Evolutionary conservation across 352 stramenopile genomes (phyloP), one percentile per base, ranked within the genome.

Genomic region (Phytophthora hibernalis): DNA sequence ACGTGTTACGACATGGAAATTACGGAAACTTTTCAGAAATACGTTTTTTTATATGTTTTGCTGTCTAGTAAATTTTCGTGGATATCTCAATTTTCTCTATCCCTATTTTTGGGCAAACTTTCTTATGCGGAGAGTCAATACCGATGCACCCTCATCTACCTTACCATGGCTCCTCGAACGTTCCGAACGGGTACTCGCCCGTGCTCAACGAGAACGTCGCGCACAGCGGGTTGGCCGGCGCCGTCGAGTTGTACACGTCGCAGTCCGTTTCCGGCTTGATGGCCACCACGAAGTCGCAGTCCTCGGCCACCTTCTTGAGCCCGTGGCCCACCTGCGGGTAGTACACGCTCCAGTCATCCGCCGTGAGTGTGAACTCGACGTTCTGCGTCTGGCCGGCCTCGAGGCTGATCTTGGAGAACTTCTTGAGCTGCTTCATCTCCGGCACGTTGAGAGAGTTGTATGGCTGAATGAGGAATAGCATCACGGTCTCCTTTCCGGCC

Each of bases 231-330:
- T 74, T 73, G 20, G 65, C 57, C 15, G 43, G 20, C 30, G 51
- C 50, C 30, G 40, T 52, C 54, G 43, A 38, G 61, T 61, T 65
- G 65, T 84, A 78, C 24, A 82, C 70, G 35, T 80, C 61, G 40
- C 79, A 86, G 44, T 76, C 62, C 12, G 78, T 90, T 53, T 87
- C 77, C n/a, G 76, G 74, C 56, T 87, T 87, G 70, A 91, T 69
- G 13, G 76, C 68, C 31, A 91, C 64, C 37, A 82, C 65, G 60
- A 81, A 91, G 28, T 87, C 76, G 40, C 76, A 80, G 40, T 79
- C 72, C 55, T 87, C 76, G 13, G 66, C 74, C 18, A 84, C 65
- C 24, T 67, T 68, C 30, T 75, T 79, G 43, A 91, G 79, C 0
- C 78, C 79, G 40, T 77, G 40, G 35, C 80, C 82, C 33, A 91